Evolutionary conservation across 2,329 filamentous ascomycete genomes (phyloP).

Genomic region (Blastomyces gilchristii): DNA sequence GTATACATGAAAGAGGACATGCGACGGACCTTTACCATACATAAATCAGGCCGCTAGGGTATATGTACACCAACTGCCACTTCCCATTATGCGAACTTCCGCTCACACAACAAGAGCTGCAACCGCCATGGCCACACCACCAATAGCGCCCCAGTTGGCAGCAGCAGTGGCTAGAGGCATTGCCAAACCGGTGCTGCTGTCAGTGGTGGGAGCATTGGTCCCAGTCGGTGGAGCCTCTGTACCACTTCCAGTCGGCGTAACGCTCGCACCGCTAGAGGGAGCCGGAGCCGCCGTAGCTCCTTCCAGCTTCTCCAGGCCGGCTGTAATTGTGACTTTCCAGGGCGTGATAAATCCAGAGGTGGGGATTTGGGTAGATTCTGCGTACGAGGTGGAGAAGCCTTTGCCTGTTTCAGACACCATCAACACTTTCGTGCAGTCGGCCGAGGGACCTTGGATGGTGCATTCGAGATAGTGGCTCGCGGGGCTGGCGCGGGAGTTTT

Average conservation of each 20-base stretch:
- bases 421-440: background rate
- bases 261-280: background rate
- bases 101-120: background rate
- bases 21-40: background rate
- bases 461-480: background rate
- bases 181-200: background rate
- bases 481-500: background rate
- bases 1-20: background rate
- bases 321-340: background rate
- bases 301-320: background rate
- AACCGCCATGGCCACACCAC: constrained; percentile 3
- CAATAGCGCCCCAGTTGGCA: constrained; percentile 3
- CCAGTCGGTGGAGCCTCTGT: background rate
- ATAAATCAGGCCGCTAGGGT: background rate
- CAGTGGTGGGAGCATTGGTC: background rate
- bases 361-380: background rate
- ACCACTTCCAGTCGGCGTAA: background rate
- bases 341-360: background rate
- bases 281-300: background rate
- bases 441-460: background rate
- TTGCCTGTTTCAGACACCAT: background rate
- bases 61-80: background rate
- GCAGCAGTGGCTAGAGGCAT: background rate
- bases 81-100: background rate
- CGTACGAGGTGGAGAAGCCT: background rate